phyloP scores from a whole-genome alignment of 345 rosid species.

The Linum tenue region DNA sequence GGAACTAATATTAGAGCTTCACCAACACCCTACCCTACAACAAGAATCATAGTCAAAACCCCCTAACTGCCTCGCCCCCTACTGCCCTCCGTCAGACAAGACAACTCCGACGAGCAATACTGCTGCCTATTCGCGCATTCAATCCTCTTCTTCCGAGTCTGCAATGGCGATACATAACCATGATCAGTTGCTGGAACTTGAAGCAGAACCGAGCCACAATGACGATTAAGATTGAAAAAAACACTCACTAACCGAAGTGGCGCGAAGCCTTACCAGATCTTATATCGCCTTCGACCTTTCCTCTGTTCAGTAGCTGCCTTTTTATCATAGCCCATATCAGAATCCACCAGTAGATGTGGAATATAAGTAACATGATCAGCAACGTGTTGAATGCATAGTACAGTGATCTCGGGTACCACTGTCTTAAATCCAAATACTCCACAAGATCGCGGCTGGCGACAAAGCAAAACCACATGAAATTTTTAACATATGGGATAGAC shows the following conservation, averaged over 20 bases:
- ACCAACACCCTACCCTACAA: too few species aligned
- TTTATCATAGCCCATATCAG: slow-evolving; percentile 79
- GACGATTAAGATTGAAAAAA: too few species aligned
- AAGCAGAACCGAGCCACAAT: not conserved
- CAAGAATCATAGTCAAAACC: not conserved
- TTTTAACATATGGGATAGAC: slow-evolving; percentile 9
- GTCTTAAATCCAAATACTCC: slow-evolving; percentile 42
- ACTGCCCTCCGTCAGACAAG: not conserved
- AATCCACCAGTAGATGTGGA: slow-evolving; percentile 97
- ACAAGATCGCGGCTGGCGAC: slow-evolving; percentile 42
- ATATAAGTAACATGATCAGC: slow-evolving; percentile 74
- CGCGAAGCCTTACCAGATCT: slow-evolving; percentile 67
- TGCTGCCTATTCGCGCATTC: not conserved
- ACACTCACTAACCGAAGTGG: not conserved
- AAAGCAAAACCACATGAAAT: slow-evolving; percentile 8
- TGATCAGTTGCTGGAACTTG: not conserved
- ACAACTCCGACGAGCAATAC: not conserved
- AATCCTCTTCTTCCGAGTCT: slow-evolving; percentile 96
- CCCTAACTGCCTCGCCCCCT: not conserved
- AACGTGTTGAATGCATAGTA: slow-evolving; percentile 81
- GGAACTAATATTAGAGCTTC: too few species aligned
- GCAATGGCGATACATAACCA: slow-evolving; percentile 15
- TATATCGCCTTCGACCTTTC: slow-evolving; percentile 91
- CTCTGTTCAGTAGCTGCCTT: slow-evolving; percentile 75
- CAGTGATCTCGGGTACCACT: slow-evolving; percentile 24